Conservation (phyloP, 2,329 filamentous ascomycete species). For the Xylariaceae sp. region DNA sequence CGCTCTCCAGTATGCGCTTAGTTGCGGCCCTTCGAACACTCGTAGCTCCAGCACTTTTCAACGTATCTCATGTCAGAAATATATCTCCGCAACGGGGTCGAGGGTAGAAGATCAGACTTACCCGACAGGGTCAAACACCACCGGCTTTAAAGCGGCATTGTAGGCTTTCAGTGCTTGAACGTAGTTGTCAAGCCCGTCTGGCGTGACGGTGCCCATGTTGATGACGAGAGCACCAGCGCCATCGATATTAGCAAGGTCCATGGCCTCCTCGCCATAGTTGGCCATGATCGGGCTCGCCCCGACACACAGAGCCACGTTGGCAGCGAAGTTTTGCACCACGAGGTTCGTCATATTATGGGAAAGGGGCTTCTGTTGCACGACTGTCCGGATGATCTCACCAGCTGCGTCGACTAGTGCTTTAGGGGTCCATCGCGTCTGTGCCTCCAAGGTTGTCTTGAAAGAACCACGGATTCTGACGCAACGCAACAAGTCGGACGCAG, state of each 20-base stretch:
- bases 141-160: slow-evolving; percentile 67
- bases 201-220: slow-evolving; percentile 91
- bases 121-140: slow-evolving; percentile 87
- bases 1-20: slow-evolving; percentile 62
- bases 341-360: slow-evolving; percentile 97
- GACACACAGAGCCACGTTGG: slow-evolving; percentile 79
- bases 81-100: background rate
- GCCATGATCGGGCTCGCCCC: slow-evolving; percentile 94
- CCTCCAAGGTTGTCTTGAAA: slow-evolving; percentile 17
- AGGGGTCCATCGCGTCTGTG: slow-evolving; percentile 16
- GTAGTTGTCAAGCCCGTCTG: slow-evolving; percentile 67
- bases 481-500: slow-evolving; percentile 53
- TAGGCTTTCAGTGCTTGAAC: slow-evolving; percentile 71
- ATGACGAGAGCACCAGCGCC: slow-evolving; percentile 77
- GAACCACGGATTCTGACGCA: slow-evolving; percentile 43
- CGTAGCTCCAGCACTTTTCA: slow-evolving; percentile 67
- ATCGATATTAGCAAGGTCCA: slow-evolving; percentile 69
- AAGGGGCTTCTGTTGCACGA: slow-evolving; percentile 63
- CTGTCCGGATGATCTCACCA: slow-evolving; percentile 49
- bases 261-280: slow-evolving; percentile 75
- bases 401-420: slow-evolving; percentile 29
- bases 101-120: slow-evolving; percentile 31
- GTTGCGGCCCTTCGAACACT: slow-evolving; percentile 65
- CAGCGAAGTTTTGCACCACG: slow-evolving; percentile 91
- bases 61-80: slow-evolving; percentile 5